Percentiles rank a stretch among this genome's conserved stretches.
Evolutionary conservation across 345 rosid species (phyloP).

Genomic region (Salix viminalis): DNA sequence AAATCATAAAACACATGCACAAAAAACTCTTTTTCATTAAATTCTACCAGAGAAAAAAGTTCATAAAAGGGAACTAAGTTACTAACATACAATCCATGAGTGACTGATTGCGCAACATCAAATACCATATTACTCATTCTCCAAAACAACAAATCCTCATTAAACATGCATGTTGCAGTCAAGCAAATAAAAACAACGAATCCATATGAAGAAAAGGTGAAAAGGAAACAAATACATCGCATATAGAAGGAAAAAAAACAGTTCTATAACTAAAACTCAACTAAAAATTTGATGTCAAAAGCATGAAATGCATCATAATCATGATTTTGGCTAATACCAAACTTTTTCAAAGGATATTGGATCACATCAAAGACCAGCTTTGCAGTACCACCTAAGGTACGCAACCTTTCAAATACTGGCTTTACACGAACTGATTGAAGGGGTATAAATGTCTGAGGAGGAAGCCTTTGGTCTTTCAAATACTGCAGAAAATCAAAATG

Average conservation of each 20-base stretch:
- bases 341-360: constrained; percentile 72
- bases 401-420: constrained; percentile 74
- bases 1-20: neutral
- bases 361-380: constrained; percentile 83
- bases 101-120: neutral
- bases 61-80: too few species aligned
- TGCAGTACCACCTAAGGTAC: constrained; percentile 78
- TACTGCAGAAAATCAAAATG: constrained; percentile 56
- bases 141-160: neutral
- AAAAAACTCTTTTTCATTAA: neutral
- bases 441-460: constrained; percentile 97
- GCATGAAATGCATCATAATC: neutral
- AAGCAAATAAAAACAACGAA: neutral
- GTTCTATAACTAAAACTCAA: neutral
- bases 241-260: neutral
- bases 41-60: too few species aligned
- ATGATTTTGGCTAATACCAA: neutral
- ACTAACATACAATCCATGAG: neutral
- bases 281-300: too few species aligned
- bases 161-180: neutral
- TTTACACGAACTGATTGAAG: constrained; percentile 92
- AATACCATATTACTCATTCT: neutral
- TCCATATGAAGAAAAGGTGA: neutral
- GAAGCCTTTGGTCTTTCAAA: constrained; percentile 97
- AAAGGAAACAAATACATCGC: neutral